Percentiles rank a stretch among this genome's conserved stretches.
Evolutionary conservation across 495 filamentous ascomycete genomes (phyloP).

Genomic region (Daldinia loculata): DNA sequence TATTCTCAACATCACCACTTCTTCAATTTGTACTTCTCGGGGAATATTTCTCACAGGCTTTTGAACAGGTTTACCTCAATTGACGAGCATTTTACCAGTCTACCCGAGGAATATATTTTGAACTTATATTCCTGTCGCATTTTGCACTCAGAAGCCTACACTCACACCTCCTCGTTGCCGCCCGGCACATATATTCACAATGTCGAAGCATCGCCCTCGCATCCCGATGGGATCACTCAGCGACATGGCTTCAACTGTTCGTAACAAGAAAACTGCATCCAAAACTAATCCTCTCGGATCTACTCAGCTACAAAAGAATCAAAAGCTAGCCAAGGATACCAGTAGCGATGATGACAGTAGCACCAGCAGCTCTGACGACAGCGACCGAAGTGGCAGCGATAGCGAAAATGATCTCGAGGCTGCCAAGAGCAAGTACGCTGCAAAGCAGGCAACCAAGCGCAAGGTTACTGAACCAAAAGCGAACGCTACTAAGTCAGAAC

Average conservation of each 20-base stretch:
- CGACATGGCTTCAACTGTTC: constrained; percentile 12
- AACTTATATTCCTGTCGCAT: constrained; percentile 10
- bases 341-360: constrained; percentile 37
- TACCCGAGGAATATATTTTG: neutral
- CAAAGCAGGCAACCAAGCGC: constrained; percentile 37
- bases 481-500: constrained; percentile 20
- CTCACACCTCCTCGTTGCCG: neutral
- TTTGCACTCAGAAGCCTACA: neutral
- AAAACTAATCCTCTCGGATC: constrained; percentile 6
- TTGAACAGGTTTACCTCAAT: neutral
- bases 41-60: neutral
- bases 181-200: constrained; percentile 22
- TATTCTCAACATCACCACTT: neutral
- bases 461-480: constrained; percentile 33
- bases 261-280: constrained; percentile 24
- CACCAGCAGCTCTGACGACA: constrained; percentile 27
- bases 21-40: neutral
- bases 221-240: constrained; percentile 23
- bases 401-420: constrained; percentile 37
- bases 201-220: constrained; percentile 16
- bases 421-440: constrained; percentile 40
- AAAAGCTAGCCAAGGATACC: constrained; percentile 32
- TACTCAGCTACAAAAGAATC: constrained; percentile 33
- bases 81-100: neutral
- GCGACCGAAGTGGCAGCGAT: constrained; percentile 38